A percentile compares a stretch with the other conserved stretches of the same genome.
Conservation (phyloP, 371 early-diverging fungal genomes). For the Coemansia sp. region DNA sequence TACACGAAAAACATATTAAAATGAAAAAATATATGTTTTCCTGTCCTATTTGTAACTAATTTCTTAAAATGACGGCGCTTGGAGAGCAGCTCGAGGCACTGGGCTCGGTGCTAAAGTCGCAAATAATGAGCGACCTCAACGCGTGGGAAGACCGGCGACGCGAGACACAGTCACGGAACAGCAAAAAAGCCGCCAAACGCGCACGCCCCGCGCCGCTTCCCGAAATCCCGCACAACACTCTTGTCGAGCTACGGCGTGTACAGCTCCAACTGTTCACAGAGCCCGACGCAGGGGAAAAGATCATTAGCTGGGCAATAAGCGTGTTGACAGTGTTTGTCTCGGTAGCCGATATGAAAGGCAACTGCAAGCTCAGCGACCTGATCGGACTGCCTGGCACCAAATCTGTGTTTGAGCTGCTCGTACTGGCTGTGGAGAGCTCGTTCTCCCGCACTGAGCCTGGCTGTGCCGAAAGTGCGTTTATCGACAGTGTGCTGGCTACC, state of each 20-base stretch:
- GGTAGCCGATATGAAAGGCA: slow-evolving; percentile 43
- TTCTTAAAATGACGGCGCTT: not conserved
- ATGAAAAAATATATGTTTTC: not conserved
- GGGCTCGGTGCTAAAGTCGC: slow-evolving; percentile 41
- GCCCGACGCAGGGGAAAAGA: not conserved
- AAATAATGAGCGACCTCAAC: slow-evolving; percentile 41
- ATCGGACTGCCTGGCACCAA: slow-evolving; percentile 22
- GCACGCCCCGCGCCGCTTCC: slow-evolving; percentile 29
- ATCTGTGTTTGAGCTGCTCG: slow-evolving; percentile 31
- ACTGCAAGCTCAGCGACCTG: slow-evolving; percentile 29
- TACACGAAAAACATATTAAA: not conserved
- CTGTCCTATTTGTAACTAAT: not conserved
- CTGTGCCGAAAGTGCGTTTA: slow-evolving; percentile 18
- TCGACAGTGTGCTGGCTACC: slow-evolving; percentile 7
- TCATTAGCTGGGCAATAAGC: slow-evolving; percentile 29
- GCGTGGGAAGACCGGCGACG: slow-evolving; percentile 45
- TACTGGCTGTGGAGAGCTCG: slow-evolving; percentile 25
- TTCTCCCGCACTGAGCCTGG: slow-evolving; percentile 9
- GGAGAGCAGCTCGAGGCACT: slow-evolving; percentile 22
- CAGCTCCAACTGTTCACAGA: slow-evolving; percentile 14
- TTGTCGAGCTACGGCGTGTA: slow-evolving; percentile 21
- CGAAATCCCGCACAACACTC: slow-evolving; percentile 20
- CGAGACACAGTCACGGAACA: slow-evolving; percentile 19
- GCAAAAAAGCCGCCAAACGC: slow-evolving; percentile 26
- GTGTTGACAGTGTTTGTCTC: slow-evolving; percentile 40